A percentile compares a stretch with the other conserved stretches of the same genome.
Conservation (phyloP, 2,329 filamentous ascomycete genomes). For the Xylaria sp. region DNA sequence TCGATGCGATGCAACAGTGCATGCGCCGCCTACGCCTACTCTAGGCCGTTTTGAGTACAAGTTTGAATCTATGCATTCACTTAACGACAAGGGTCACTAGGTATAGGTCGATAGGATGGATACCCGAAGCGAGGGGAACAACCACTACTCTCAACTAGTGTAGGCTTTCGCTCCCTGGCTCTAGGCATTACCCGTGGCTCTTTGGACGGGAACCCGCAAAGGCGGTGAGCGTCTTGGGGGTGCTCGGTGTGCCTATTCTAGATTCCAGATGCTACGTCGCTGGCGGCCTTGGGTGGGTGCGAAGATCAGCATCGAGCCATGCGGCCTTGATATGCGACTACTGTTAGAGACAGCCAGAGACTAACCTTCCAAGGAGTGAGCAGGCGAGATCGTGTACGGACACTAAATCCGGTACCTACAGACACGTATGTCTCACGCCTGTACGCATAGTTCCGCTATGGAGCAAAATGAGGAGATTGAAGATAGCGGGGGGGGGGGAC, state of each 20-base stretch:
- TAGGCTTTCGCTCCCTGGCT: not conserved
- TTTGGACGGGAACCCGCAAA: conserved; percentile 18
- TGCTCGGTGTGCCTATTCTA: conserved; percentile 13
- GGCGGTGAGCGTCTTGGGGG: conserved; percentile 22
- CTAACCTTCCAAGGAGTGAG: not conserved
- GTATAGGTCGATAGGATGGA: not conserved
- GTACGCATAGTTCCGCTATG: not conserved
- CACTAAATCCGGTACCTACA: not conserved
- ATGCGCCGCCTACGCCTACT: not conserved
- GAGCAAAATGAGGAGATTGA: not conserved
- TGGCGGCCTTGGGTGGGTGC: conserved; percentile 3
- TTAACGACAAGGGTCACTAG: not conserved
- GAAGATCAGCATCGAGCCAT: not conserved
- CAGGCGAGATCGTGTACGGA: no score
- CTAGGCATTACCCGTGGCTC: conserved; percentile 1
- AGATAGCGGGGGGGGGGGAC: not conserved
- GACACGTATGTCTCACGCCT: not conserved
- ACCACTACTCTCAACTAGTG: not conserved
- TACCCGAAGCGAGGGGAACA: conserved; percentile 1
- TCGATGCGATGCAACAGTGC: conserved; percentile 16
- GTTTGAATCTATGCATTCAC: not conserved
- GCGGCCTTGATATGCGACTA: not conserved
- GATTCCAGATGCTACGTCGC: conserved; percentile 16
- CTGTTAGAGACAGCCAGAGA: not conserved
- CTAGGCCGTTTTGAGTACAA: not conserved